A percentile compares a stretch with the other conserved stretches of the same genome.
These are phyloP conservation scores for Phytophthora boehmeriae DNA, from an alignment of 352 stramenopile species.

Conservation along the genomic window DNA sequence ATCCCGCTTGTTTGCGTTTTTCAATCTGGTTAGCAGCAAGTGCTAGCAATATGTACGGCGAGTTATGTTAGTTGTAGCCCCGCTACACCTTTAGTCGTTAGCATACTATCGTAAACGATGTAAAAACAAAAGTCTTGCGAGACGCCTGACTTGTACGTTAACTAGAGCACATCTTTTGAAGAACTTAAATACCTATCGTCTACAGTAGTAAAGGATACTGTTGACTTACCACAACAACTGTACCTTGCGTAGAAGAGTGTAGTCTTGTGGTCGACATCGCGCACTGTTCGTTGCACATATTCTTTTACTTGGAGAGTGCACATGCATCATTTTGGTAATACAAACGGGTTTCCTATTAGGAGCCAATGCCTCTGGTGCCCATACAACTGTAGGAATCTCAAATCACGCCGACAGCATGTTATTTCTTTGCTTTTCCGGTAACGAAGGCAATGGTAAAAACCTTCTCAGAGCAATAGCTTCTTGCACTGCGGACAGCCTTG, in stretches of 20 bases:
- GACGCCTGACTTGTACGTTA: slow-evolving; percentile 3
- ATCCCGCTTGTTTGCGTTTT: neutral
- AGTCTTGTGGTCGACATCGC: slow-evolving; percentile 9
- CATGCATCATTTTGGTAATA: neutral
- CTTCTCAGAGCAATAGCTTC: neutral
- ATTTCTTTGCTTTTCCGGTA: neutral
- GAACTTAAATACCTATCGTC: no score
- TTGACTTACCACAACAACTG: slow-evolving; percentile 2
- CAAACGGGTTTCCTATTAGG: neutral
- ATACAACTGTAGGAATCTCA: neutral
- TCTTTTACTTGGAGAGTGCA: slow-evolving; percentile 3
- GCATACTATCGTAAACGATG: slow-evolving; percentile 15
- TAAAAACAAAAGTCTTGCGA: slow-evolving; percentile 6
- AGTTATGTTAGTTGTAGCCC: slow-evolving; percentile 2
- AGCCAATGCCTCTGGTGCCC: neutral
- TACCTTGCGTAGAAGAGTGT: slow-evolving; percentile 6
- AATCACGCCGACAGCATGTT: neutral
- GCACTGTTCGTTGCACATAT: neutral
- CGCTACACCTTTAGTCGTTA: slow-evolving; percentile 3
- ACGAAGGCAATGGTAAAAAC: neutral
- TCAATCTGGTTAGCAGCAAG: neutral
- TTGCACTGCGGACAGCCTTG: no score
- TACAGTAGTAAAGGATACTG: no score
- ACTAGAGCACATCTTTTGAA: neutral
- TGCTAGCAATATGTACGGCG: slow-evolving; percentile 1